Percentiles rank a stretch among this genome's conserved stretches.
These are phyloP conservation scores for Aspergillus hancockii DNA, from an alignment of 495 filamentous ascomycete species.

Conservation along the genomic window DNA sequence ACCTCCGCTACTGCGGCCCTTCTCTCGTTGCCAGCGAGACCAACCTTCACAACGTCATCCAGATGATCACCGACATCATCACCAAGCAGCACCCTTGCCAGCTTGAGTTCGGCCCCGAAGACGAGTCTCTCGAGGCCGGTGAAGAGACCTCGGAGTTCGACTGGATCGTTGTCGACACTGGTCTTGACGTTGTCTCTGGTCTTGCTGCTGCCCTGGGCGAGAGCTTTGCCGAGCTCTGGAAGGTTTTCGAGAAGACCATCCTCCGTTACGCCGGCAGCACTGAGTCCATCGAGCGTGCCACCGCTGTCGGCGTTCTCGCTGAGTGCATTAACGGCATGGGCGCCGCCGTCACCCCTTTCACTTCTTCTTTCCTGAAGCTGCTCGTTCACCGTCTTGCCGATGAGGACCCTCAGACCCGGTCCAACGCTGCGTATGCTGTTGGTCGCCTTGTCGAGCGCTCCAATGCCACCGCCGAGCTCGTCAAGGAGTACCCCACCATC, in stretches of 20 bases:
- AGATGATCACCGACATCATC: conserved; percentile 69
- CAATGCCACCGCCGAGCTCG: conserved; percentile 66
- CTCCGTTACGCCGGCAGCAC: conserved; percentile 82
- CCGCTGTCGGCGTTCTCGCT: conserved; percentile 86
- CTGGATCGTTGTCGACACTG: conserved; percentile 94
- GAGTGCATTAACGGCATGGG: conserved; percentile 91
- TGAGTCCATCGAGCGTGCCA: conserved; percentile 82
- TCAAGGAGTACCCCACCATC: conserved; percentile 73
- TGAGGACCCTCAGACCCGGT: conserved; percentile 88
- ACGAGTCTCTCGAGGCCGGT: conserved; percentile 63
- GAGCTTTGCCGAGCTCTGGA: conserved; percentile 85
- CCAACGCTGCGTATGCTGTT: conserved; percentile 88
- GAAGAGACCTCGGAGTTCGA: conserved; percentile 94
- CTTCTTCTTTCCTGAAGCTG: conserved; percentile 70
- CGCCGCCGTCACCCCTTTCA: conserved; percentile 72
- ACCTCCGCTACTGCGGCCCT: conserved; percentile 88
- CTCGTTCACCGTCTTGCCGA: conserved; percentile 86
- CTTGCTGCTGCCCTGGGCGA: conserved; percentile 79
- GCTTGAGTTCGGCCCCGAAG: conserved; percentile 79
- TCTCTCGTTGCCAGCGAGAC: conserved; percentile 72
- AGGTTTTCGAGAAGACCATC: conserved; percentile 87
- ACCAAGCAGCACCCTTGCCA: conserved; percentile 91
- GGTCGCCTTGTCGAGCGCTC: conserved; percentile 83
- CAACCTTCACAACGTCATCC: conserved; percentile 64
- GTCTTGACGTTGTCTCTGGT: conserved; percentile 82